Evolutionary conservation across 768 basidiomycete species (phyloP).

Genomic region (Rhizopogon salebrosus): DNA sequence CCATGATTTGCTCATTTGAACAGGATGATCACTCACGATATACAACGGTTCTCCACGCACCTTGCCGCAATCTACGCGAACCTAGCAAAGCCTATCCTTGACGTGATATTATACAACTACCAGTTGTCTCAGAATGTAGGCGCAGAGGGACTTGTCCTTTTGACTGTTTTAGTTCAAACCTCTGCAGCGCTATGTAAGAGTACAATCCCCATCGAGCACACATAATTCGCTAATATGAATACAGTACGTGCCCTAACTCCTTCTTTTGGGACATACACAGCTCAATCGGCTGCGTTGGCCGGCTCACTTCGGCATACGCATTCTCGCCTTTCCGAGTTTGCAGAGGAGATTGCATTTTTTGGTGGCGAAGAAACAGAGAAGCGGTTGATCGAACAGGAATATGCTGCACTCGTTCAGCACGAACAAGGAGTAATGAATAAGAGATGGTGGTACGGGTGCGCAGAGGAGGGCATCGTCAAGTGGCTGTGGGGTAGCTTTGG

Average conservation of each 20-base stretch:
- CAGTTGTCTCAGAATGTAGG: constrained; percentile 93
- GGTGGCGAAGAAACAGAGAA: constrained; percentile 89
- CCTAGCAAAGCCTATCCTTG: constrained; percentile 88
- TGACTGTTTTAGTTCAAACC: constrained; percentile 80
- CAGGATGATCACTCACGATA: constrained; percentile 94
- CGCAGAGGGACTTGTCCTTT: constrained; percentile 80
- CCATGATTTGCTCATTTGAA: background rate
- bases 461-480: constrained; percentile 94
- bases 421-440: constrained; percentile 75
- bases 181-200: constrained; percentile 80
- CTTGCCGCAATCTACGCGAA: constrained; percentile 94
- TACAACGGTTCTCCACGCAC: constrained; percentile 86
- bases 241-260: constrained; percentile 88
- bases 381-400: constrained; percentile 84
- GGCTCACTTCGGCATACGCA: constrained; percentile 90
- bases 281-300: constrained; percentile 81
- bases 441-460: constrained; percentile 85
- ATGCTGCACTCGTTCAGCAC: constrained; percentile 79
- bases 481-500: constrained; percentile 97
- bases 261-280: constrained; percentile 87
- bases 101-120: constrained; percentile 93
- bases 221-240: background rate
- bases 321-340: constrained; percentile 83
- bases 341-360: constrained; percentile 86
- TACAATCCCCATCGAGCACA: constrained; percentile 8